Evolutionary conservation across 2,329 filamentous ascomycete genomes (phyloP), one percentile per base, ranked within the genome.

Genomic region (Myriosclerotinia scirpicola): DNA sequence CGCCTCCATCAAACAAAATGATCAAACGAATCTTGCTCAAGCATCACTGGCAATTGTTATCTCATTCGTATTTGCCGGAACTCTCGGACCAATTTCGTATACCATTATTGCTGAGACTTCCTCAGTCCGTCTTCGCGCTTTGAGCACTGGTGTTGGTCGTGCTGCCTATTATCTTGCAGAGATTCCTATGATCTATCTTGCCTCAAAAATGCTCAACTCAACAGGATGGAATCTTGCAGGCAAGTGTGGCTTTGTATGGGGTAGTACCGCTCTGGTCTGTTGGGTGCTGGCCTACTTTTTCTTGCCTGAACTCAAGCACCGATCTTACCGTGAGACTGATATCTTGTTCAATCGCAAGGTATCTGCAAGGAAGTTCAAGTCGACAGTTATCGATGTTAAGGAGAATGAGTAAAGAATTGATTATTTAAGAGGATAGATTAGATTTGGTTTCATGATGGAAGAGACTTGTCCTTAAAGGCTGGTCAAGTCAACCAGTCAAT

Each of bases 71-170:
- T 90, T 88, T 79, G 84, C 82, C 53, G 76, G 87, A 20, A 85
- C 84, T 71, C 85, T 85, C 36, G 87, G 85, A 2, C 87, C 87
- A 56, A 84, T 84, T 52, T 88, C 87, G 12, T 90, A 84, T 82
- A 84, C 86, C 77, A 87, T 89, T 71, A 89, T 90, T 56, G 86
- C 84, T 71, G 87, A 90, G 77, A 89, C 87, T 2, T 88, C 87
- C 0, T 79, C 87, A 61, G 82, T 89, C 65, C 86, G 87, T 69
- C 86, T 90, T 40, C 77, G 87, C 58, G 84, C 87, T 56, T 78
- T 89, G n/a, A 89, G 84, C 3, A 89, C 87, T 34, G 87, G 86
- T 76, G 77, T 89, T 60, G 87, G 87, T 74, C 86, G 87, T 74
- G 87, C 78, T 64, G 78, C 80, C 15, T 90, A 90, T 81, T 89